Evolutionary conservation across 805 yeast species (phyloP).

Genomic region (Metschnikowia orientalis): DNA sequence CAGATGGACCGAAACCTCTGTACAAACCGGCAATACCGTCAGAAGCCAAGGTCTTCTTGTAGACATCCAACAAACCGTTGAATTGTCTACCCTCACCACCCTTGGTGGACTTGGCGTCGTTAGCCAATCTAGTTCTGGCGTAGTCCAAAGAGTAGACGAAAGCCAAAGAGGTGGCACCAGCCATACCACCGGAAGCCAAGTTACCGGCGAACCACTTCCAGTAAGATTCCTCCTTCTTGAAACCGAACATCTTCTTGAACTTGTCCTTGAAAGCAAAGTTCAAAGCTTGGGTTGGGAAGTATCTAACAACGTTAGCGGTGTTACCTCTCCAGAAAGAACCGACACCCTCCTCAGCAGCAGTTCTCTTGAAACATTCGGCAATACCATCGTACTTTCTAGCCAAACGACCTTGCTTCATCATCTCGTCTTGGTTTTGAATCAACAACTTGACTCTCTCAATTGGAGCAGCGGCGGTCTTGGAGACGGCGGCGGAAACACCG

Average conservation of each 20-base stretch:
- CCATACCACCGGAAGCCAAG: conserved; percentile 98
- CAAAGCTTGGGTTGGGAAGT: conserved; percentile 99
- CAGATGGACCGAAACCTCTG: conserved; percentile 99
- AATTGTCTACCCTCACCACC: conserved; percentile 91
- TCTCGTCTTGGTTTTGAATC: conserved; percentile 97
- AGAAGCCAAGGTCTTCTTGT: conserved; percentile 90
- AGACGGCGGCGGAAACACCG: conserved; percentile 98
- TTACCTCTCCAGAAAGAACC: conserved; percentile 98
- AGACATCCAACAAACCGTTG: conserved; percentile 95
- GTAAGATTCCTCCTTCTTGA: conserved; percentile 94
- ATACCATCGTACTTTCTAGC: conserved; percentile 85
- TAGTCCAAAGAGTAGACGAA: conserved; percentile 96
- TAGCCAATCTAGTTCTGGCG: conserved; percentile 98
- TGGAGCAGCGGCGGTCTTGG: conserved; percentile 97
- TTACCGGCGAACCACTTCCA: conserved; percentile 95
- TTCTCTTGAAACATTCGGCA: conserved; percentile 88
- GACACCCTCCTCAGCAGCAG: conserved; percentile 90
- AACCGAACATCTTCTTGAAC: conserved; percentile 92
- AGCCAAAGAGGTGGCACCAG: conserved; percentile 92
- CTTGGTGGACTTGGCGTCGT: conserved; percentile 89
- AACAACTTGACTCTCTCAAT: conserved; percentile 94
- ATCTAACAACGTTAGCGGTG: conserved; percentile 98
- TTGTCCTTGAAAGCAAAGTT: conserved; percentile 98
- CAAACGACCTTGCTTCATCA: conserved; percentile 96
- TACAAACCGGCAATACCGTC: conserved; percentile 98